Base-by-base conservation (phyloP, 768 basidiomycete species). In the Tricholoma bakamatsutake region DNA sequence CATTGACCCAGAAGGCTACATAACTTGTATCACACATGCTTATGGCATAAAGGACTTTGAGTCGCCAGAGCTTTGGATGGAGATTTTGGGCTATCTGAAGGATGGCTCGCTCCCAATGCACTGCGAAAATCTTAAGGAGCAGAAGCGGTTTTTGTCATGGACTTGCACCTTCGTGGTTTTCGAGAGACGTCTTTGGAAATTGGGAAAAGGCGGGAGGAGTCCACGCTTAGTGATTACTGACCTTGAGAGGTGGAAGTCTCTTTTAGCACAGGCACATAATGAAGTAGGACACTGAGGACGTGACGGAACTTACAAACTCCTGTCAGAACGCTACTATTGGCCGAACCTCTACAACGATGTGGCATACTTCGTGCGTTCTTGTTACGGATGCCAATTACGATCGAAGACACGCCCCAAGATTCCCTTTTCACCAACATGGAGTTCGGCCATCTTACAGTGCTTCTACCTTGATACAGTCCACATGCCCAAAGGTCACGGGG, bases 361-460 rank as follows among this genome's bases (percentile, higher is more conserved):
- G 8, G 31, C 57, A 0, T 70, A 64, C 51, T 70, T 67, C 33
- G 61, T 73, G 0, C 43, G 63, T 1, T 71, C 71, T 0, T 75
- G 73, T 56, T 56, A 67, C 12, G 55, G 60, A 6, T 75, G 72
- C 31, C 72, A 75, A 55, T 53, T 65, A 4, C 56, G 62, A 0
- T 57, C 62, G 4, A 59, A 57, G 4, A 28, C 39, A 1, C 61
- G 61, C 11, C 60, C 71, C 0, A 52, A 51, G 2, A 50, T 67
- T 7, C 66, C 69, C 0, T 69, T 64, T 5, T 59, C 57, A 0
- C 60, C 58, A 4, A 55, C 66, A 0, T 60, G 58, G 49, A 60
- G 59, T 7, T 45, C 60, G 5, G 61, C 48, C 33, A 58, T 59
- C 39, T 64, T 34, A n/a, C 51, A 66, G 1, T 59, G 62, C 12